phyloP scores from a whole-genome alignment of 2,329 filamentous ascomycete species.

The Dothiorella sarmentorum region DNA sequence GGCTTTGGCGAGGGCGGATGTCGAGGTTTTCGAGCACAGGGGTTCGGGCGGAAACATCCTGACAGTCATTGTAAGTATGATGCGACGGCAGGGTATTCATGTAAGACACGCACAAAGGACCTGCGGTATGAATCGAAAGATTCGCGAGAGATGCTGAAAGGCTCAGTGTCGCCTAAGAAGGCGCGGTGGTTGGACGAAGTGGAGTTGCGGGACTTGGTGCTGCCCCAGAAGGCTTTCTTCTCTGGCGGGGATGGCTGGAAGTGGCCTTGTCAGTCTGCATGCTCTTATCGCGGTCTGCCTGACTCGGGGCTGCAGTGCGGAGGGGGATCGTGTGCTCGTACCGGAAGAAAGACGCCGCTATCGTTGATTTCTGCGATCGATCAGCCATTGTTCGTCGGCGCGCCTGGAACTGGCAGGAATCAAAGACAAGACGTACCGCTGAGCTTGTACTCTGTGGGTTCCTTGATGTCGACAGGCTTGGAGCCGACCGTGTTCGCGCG shows the following conservation, averaged over 20 bases:
- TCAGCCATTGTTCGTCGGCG: constrained; percentile 25
- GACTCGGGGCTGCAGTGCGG: constrained; percentile 10
- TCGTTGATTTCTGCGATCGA: constrained; percentile 77
- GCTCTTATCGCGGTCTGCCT: neutral
- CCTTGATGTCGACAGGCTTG: constrained; percentile 44
- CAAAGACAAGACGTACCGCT: constrained; percentile 43
- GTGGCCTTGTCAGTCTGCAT: constrained; percentile 9
- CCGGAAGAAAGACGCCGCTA: constrained; percentile 89
- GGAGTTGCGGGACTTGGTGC: constrained; percentile 55
- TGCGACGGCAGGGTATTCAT: neutral
- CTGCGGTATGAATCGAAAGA: constrained; percentile 95
- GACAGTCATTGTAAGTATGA: constrained; percentile 19
- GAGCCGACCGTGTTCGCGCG: constrained; percentile 33
- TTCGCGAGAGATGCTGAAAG: constrained; percentile 91
- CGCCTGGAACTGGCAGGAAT: too few species aligned
- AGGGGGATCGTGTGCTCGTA: constrained; percentile 45
- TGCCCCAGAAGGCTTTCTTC: constrained; percentile 74
- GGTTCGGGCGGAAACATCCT: constrained; percentile 90
- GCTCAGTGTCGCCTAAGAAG: constrained; percentile 78
- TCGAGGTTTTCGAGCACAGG: constrained; percentile 58
- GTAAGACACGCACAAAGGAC: constrained; percentile 74
- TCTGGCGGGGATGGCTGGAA: constrained; percentile 80
- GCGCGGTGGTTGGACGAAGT: constrained; percentile 58
- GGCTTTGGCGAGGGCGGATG: constrained; percentile 63
- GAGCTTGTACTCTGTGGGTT: constrained; percentile 50